Evolutionary conservation across 2,329 filamentous ascomycete species (phyloP), one percentile per base, ranked within the genome.

Genomic region (Talaromyces sp.): DNA sequence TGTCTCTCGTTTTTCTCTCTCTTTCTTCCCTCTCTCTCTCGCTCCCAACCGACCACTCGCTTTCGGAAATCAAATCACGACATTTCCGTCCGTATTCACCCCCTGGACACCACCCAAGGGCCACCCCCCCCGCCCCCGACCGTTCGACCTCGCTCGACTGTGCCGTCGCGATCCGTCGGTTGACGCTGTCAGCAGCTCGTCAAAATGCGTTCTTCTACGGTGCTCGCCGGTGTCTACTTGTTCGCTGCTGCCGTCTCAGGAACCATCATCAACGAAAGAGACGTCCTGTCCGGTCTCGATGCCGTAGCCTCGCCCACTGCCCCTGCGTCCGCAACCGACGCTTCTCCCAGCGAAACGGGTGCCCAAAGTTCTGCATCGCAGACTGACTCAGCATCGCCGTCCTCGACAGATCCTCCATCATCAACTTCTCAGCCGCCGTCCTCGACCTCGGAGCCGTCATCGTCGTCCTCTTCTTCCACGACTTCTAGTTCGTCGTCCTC

Each of bases 341-440:
- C 63, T 24, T 58, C 64, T 35, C 2, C 32, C 17, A 65, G 63
- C 48, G 58, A 56, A 10, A 59, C 62, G 5, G 52, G 53, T 17
- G 51, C 54, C 35, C n/a, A 46, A 12, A 46, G 46, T 8, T 54
- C 61, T 5, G 46, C 65, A 8, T 27, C 51, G 24, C 51, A 50
- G 14, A 61, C 61, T 58, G 62, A 54, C 58, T 62, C 55, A 24
- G 63, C 61, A n/a, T 62, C 54, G 12, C 58, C 56, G 38, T 64
- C 54, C 59, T 63, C 55, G 43, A 64, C 58, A 38, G 62, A 65
- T 29, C 65, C 66, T 27, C 59, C 61, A 50, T 61, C 68, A 17
- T 64, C 67, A 19, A 59, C 65, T 5, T 58, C 65, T 27, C 60
- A 64, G 55, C 54, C 53, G 2, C n/a, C 19, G 7, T 32, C 31